These are phyloP conservation scores for Hansenula lynferdii DNA, from an alignment of 1,139 yeast genomes.

Conservation along the genomic window DNA sequence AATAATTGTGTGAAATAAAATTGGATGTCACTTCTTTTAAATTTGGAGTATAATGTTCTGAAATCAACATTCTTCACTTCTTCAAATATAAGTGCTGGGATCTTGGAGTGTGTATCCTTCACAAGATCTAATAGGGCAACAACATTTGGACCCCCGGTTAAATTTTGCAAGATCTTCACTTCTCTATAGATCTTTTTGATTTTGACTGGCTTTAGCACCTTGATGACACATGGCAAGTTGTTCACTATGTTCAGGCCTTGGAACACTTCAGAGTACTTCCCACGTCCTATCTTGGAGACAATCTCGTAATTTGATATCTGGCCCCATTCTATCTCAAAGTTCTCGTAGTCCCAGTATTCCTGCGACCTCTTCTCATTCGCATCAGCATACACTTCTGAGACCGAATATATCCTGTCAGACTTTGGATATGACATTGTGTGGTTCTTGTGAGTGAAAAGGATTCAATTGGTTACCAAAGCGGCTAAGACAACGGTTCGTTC, in stretches of 20 bases:
- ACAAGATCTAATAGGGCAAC: slow-evolving; percentile 80
- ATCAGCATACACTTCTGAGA: slow-evolving; percentile 74
- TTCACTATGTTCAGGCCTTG: slow-evolving; percentile 64
- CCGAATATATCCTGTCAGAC: slow-evolving; percentile 33
- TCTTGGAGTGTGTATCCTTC: slow-evolving; percentile 83
- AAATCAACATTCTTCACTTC: slow-evolving; percentile 88
- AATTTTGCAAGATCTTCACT: slow-evolving; percentile 84
- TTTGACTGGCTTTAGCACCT: slow-evolving; percentile 95
- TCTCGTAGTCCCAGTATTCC: slow-evolving; percentile 93
- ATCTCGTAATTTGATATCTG: slow-evolving; percentile 78
- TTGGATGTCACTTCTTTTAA: slow-evolving; percentile 76
- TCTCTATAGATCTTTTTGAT: slow-evolving; percentile 95
- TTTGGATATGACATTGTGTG: slow-evolving; percentile 27
- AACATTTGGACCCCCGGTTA: slow-evolving; percentile 83
- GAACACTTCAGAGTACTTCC: slow-evolving; percentile 96
- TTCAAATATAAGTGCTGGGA: slow-evolving; percentile 93
- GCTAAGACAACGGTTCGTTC: too few relatives aligned
- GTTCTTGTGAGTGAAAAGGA: too few relatives aligned
- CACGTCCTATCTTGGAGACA: slow-evolving; percentile 89
- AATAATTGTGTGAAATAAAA: slow-evolving; percentile 86
- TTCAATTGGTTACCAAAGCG: too few relatives aligned
- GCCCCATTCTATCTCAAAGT: slow-evolving; percentile 55
- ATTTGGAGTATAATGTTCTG: slow-evolving; percentile 86
- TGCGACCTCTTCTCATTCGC: slow-evolving; percentile 74
- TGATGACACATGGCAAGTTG: slow-evolving; percentile 65